phyloP scores from a whole-genome alignment of 768 basidiomycete species.

The Tylopilus subfusipes region DNA sequence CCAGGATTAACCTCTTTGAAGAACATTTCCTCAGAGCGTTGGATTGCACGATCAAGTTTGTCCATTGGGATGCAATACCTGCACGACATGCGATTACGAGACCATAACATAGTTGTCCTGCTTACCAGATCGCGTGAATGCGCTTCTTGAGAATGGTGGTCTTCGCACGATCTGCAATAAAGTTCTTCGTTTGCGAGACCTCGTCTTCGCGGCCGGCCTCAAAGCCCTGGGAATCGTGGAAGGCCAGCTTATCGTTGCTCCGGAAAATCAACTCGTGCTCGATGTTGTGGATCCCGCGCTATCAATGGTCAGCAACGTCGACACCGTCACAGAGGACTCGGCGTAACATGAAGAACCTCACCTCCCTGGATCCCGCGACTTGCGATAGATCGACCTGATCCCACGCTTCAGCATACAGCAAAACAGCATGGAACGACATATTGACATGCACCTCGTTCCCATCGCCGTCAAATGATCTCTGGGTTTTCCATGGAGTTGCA shows the following conservation, averaged over 20 bases:
- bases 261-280: slow-evolving; percentile 1
- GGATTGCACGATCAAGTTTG: background rate
- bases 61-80: slow-evolving; percentile 13
- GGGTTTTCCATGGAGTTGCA: slow-evolving; percentile 3
- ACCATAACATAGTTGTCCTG: accelerated
- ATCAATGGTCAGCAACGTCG: too few relatives aligned
- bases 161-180: slow-evolving; percentile 1
- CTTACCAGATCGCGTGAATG: slow-evolving; percentile 6
- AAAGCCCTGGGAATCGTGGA: slow-evolving; percentile 2
- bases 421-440: background rate
- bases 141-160: slow-evolving; percentile 1
- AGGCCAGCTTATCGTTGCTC: slow-evolving; percentile 1
- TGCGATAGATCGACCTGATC: background rate
- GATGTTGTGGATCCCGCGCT: slow-evolving; percentile 2
- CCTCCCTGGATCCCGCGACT: slow-evolving; percentile 1
- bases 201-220: slow-evolving; percentile 5
- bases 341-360: too few relatives aligned
- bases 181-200: slow-evolving; percentile 2
- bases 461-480: slow-evolving; percentile 1
- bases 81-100: background rate
- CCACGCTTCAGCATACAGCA: background rate
- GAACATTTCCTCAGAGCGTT: background rate
- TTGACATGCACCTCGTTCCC: background rate
- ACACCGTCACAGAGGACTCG: too few relatives aligned
- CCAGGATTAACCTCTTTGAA: background rate